These are phyloP conservation scores for Polyrhizophydium stewartii DNA, from an alignment of 371 early-diverging fungal genomes.

Conservation along the genomic window DNA sequence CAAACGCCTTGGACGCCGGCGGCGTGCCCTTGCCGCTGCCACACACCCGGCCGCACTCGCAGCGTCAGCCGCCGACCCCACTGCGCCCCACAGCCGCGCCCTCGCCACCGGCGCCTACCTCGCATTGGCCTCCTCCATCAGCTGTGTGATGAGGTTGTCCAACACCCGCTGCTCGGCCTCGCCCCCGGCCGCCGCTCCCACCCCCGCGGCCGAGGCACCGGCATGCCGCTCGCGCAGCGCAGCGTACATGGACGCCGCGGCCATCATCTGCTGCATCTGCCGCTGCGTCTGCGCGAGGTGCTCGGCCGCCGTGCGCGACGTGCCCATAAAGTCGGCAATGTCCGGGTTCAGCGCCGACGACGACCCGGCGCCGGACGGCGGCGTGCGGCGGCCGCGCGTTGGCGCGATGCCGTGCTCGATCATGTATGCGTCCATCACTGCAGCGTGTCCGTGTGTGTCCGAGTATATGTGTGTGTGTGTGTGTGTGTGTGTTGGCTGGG, in stretches of 20 bases:
- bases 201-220: not conserved
- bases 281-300: not conserved
- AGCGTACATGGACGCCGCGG: constrained; percentile 5
- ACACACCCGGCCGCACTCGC: not conserved
- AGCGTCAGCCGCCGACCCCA: not conserved
- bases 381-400: no score
- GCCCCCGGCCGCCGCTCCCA: constrained; percentile 7
- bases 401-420: no score
- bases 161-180: constrained; percentile 47
- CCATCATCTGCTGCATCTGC: not conserved
- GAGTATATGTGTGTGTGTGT: no score
- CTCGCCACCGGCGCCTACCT: constrained; percentile 20
- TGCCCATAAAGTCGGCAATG: constrained; percentile 9
- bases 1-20: constrained; percentile 59
- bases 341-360: constrained; percentile 8
- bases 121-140: constrained; percentile 58
- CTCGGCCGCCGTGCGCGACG: not conserved
- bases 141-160: constrained; percentile 53
- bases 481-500: no score
- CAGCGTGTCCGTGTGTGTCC: no score
- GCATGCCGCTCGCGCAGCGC: constrained; percentile 4
- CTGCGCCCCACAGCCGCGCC: not conserved
- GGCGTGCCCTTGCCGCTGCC: constrained; percentile 46
- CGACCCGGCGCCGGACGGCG: no score
- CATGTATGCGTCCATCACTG: no score